Evolutionary conservation across 1,284 basidiomycete genomes (phyloP), one percentile per base, ranked within the genome.

Genomic region (Cryptococcus amylolentus): DNA sequence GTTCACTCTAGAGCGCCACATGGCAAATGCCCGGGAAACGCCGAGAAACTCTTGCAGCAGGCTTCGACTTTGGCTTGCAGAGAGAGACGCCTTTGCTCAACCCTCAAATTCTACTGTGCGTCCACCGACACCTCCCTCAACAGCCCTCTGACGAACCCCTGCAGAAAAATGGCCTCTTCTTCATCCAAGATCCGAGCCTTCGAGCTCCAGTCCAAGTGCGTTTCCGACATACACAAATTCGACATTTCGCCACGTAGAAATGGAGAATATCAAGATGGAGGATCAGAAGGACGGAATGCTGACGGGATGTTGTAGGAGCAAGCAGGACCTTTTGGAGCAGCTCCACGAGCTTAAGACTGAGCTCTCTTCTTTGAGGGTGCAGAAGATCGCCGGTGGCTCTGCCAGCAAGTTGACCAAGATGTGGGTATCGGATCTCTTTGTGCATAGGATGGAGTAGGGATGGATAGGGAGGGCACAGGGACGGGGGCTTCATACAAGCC

Each of bases 391-490:
- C 66, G 94, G 94, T 77, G 93, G 93, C 58, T 91, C 91, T 70
- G 89, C 94, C 59, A 88, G 89, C 66, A 98, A 98, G 83, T 84
- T 99, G 72, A 94, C 91, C 72, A 92, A 91, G 82, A 98, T 98
- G 95, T 98, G 79, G 77, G 89, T 82, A 39, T 58, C 43, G 23
- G 44, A 23, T 55, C 61, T 53, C 35, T 20, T 45, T 12, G 18
- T 12, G 18, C n/a, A 14, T 35, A 27, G 48, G 27, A 27, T 46
- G 45, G 20, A 46, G 20, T 13, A 13, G 16, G 20, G 45, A 4
- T 9, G 13, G 45, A 46, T 4, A 46, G 45, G 27, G 20, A 4
- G 45, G 1, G 23, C 23, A 46, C 12, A 42, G 20, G 45, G n/a
- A 26, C 18, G 45, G 26, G 18, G 27, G 27, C 23, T 23, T 23